Percentiles rank a stretch among this genome's conserved stretches.
These are phyloP conservation scores for Phytophthora tubulina DNA, from an alignment of 352 stramenopile species.

Conservation along the genomic window DNA sequence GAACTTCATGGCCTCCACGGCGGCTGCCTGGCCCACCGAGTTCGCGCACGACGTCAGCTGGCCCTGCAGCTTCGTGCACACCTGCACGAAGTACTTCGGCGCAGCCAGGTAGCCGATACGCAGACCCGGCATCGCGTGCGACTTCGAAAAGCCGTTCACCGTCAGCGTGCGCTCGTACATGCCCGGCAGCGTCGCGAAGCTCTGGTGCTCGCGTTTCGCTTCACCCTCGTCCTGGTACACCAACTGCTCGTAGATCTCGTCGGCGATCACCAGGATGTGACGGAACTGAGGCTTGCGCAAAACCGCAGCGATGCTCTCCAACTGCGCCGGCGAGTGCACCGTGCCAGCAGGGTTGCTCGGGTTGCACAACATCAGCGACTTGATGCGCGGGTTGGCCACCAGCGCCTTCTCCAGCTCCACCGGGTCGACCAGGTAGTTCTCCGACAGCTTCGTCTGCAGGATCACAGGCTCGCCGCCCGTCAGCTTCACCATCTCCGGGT, in stretches of 20 bases:
- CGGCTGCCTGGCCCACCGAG: conserved; percentile 93
- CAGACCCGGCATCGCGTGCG: conserved; percentile 96
- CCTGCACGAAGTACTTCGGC: conserved; percentile 83
- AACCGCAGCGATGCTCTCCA: conserved; percentile 59
- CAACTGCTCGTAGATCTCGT: conserved; percentile 98
- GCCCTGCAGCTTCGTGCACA: conserved; percentile 94
- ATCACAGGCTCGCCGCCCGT: conserved; percentile 91
- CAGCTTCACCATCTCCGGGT: conserved; percentile 96
- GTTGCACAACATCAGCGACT: conserved; percentile 96
- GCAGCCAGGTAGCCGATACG: conserved; percentile 93
- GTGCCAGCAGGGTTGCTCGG: conserved; percentile 95
- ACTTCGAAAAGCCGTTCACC: conserved; percentile 56
- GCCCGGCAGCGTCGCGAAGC: conserved; percentile 74
- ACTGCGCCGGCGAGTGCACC: conserved; percentile 70
- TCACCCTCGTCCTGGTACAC: conserved; percentile 88
- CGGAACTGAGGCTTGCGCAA: conserved; percentile 46
- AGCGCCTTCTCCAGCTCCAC: conserved; percentile 76
- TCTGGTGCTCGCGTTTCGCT: conserved; percentile 65
- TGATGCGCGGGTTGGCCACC: conserved; percentile 69
- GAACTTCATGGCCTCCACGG: conserved; percentile 90
- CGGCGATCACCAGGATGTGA: conserved; percentile 89
- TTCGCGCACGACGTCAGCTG: conserved; percentile 96
- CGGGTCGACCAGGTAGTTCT: conserved; percentile 93
- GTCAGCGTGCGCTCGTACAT: conserved; percentile 94
- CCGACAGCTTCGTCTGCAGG: conserved; percentile 88